These are phyloP conservation scores for Cucurbitaria berberidis DNA, from an alignment of 2,329 filamentous ascomycete genomes.

Conservation along the genomic window DNA sequence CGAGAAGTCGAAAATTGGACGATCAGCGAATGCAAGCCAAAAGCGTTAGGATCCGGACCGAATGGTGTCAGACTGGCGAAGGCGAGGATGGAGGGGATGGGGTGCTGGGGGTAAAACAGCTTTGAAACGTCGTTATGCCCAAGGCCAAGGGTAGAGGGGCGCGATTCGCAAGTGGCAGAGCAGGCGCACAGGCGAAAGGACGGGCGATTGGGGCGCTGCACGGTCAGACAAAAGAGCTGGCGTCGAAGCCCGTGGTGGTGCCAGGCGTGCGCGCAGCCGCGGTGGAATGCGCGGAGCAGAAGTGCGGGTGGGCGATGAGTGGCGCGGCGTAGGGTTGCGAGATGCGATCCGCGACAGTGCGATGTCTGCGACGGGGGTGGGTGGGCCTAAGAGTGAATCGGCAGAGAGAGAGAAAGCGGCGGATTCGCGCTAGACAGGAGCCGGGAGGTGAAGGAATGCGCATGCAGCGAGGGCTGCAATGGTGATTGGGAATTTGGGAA, in stretches of 20 bases:
- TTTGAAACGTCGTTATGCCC: constrained; percentile 45
- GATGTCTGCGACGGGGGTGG: constrained; percentile 9
- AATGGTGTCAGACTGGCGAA: constrained; percentile 20
- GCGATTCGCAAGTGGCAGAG: constrained; percentile 14
- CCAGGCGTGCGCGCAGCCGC: constrained; percentile 16
- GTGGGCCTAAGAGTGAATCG: constrained; percentile 29
- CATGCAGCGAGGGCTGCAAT: constrained; percentile 31
- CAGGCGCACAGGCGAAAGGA: constrained; percentile 23
- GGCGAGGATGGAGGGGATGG: constrained; percentile 20
- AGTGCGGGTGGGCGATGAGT: constrained; percentile 10
- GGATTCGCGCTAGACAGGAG: constrained; percentile 33
- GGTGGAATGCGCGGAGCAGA: constrained; percentile 23
- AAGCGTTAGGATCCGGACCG: constrained; percentile 25
- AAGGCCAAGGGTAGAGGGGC: constrained; percentile 17
- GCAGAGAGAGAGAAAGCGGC: constrained; percentile 13
- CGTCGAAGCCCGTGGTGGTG: constrained; percentile 7
- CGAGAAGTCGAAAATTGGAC: constrained; percentile 21
- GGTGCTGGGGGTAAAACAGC: constrained; percentile 38
- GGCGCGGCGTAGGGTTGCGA: constrained; percentile 9
- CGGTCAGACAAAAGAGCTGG: constrained; percentile 20
- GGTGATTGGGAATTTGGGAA: constrained; percentile 20
- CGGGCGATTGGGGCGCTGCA: constrained; percentile 31
- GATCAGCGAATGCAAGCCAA: constrained; percentile 25
- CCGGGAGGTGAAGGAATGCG: constrained; percentile 29
- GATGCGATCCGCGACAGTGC: constrained; percentile 12